Percentiles rank a stretch among this genome's conserved stretches.
These are phyloP conservation scores for Alternaria brassicae DNA, from an alignment of 2,329 filamentous ascomycete genomes.

Conservation along the genomic window DNA sequence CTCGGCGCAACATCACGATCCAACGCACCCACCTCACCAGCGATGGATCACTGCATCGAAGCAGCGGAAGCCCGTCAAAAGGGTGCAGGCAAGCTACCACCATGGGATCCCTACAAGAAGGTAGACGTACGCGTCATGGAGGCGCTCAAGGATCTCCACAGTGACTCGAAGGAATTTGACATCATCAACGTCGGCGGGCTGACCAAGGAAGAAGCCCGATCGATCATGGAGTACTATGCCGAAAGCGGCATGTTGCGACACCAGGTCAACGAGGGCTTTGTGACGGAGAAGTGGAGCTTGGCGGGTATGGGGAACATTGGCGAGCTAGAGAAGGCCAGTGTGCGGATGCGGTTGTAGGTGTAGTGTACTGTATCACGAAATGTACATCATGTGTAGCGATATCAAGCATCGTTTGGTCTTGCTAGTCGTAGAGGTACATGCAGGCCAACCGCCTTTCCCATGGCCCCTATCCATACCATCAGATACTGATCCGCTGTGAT, in stretches of 20 bases:
- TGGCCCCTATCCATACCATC: constrained; percentile 85
- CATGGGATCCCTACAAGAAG: constrained; percentile 60
- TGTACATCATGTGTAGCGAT: constrained; percentile 31
- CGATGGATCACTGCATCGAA: constrained; percentile 72
- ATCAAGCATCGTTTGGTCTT: not conserved
- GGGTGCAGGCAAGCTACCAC: constrained; percentile 42
- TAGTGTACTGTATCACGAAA: constrained; percentile 24
- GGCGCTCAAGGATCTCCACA: constrained; percentile 50
- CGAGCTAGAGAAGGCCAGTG: constrained; percentile 77
- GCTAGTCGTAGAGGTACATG: constrained; percentile 73
- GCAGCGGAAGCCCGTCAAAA: constrained; percentile 56
- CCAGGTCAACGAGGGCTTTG: constrained; percentile 71
- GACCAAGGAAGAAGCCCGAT: constrained; percentile 75
- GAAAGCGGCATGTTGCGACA: constrained; percentile 79
- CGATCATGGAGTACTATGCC: constrained; percentile 92
- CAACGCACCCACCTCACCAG: constrained; percentile 70
- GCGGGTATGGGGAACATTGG: constrained; percentile 82
- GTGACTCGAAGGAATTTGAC: constrained; percentile 47
- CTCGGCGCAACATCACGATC: constrained; percentile 76
- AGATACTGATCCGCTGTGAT: constrained; percentile 71
- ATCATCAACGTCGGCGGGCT: constrained; percentile 70
- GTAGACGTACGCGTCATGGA: constrained; percentile 62
- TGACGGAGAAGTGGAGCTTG: constrained; percentile 84
- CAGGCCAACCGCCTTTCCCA: constrained; percentile 81
- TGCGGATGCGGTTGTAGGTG: constrained; percentile 47